Base-by-base conservation (phyloP, 805 yeast species). In the Yamadazyma nakazawae region DNA sequence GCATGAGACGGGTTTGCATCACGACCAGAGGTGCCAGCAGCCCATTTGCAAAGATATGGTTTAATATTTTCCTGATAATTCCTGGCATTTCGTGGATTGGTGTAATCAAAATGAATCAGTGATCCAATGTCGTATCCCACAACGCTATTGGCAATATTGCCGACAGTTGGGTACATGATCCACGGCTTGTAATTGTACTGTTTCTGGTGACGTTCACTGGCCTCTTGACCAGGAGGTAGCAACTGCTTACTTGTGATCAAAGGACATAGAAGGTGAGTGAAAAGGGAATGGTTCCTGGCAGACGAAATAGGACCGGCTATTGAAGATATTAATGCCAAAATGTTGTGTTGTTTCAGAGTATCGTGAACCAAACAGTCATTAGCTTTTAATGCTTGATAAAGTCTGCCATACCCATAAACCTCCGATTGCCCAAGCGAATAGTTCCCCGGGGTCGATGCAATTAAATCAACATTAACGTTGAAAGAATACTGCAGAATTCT, bases 1-100 rank as follows among this genome's bases (percentile, higher is more conserved):
- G 84, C 81, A 63, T 88, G 96, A 1, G 84, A 80, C 2, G 84
- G 76, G 10, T 75, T 67, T 0, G 58, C 45, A 47, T 63, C 64
- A 30, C 77, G 45, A 28, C 72, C 73, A 0, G 70, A 60, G 1
- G n/a, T 25, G n/a, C 46, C 46, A 12, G 24, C 28, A 16, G 60
- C 58, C 85, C 87, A 81, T 43, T 59, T 62, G 51, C 72, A 55
- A n/a, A 82, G 59, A 43, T 68, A 68, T 0, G 74, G 72, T 35
- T 57, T 56, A 14, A 84, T 52, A 13, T 61, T 63, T 49, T 72
- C 68, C 5, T 60, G 51, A 48, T 74, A 68, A 13, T 38, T 31
- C 2, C 11, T 24, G 18, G 5, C 10, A 16, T 40, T 38, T 9
- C 36, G 45, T 1, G 62, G 42, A 21, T 49, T 56, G 1, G 63